phyloP scores from a whole-genome alignment of 192 early-diverging fungal species.

The Thoreauomyces humboldtii region DNA sequence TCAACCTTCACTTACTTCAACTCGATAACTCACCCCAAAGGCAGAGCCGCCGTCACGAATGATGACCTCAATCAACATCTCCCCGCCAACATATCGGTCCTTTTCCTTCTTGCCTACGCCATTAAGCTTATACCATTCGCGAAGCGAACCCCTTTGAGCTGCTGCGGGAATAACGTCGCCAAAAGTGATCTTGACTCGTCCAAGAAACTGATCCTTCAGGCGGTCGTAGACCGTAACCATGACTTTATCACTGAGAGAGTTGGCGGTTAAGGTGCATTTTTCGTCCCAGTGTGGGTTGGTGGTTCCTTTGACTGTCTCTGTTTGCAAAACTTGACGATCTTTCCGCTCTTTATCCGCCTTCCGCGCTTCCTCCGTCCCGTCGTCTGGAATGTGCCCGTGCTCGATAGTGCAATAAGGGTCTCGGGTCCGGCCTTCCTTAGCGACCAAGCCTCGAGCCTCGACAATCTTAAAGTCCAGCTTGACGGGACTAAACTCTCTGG shows the following conservation, averaged over 20 bases:
- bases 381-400: constrained; percentile 39
- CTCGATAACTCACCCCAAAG: constrained; percentile 1
- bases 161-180: constrained; percentile 40
- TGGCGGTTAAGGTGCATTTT: constrained; percentile 39
- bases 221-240: constrained; percentile 48
- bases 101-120: constrained; percentile 45
- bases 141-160: constrained; percentile 31
- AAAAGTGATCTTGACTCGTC: constrained; percentile 40
- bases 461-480: constrained; percentile 51
- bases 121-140: constrained; percentile 36
- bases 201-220: constrained; percentile 52
- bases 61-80: constrained; percentile 43
- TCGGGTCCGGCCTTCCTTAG: constrained; percentile 48
- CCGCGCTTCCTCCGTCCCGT: constrained; percentile 18
- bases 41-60: constrained; percentile 31
- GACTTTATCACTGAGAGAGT: constrained; percentile 39
- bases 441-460: constrained; percentile 45
- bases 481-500: neutral
- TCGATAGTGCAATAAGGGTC: constrained; percentile 55
- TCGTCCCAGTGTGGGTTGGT: constrained; percentile 50
- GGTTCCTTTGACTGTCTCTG: constrained; percentile 36
- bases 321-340: constrained; percentile 39
- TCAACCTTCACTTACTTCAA: neutral
- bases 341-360: constrained; percentile 25
- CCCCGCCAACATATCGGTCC: constrained; percentile 60